Base-by-base conservation (phyloP, 2,329 filamentous ascomycete species). In the Xenoacremonium recifei region DNA sequence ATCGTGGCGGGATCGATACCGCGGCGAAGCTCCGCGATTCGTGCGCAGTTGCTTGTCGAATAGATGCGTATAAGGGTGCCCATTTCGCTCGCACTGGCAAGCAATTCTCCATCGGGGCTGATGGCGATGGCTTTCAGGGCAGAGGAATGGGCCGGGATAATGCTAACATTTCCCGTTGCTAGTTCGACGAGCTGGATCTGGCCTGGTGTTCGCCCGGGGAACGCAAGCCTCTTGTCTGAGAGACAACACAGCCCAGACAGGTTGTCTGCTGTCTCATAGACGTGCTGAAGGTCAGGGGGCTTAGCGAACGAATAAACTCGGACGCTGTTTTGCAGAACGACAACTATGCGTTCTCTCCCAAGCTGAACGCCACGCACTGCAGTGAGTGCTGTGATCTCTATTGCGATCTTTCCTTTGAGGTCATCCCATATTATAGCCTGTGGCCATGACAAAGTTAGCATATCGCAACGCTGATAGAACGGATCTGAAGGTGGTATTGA, bases 351-450 rank as follows among this genome's bases (percentile, higher is more conserved):
- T 38, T 83, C 82, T 49, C 83, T 81, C 17, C 84, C 85, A 18
- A 97, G 71, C 52, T 87, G 84, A 20, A 96, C 81, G 29, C 89
- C 87, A 13, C 90, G 80, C 18, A 97, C 82, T 2, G 87, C 81
- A 16, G 88, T 90, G 44, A 88, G 79, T 47, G 91, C 85, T 42
- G 92, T 85, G 55, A 97, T 87, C 49, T 91, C 85, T 12, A 88
- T 76, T 6, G 85, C 82, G 7, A 73, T 67, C 51, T 84, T 86
- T 48, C 85, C 82, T 52, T 87, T 87, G 47, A 81, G 76, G 57
- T 95, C 89, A 64, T 99, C 91, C 91, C 91, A 97, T 55, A 97
- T 87, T 51, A 95, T 83, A 36, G 91, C 77, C 80, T 85, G 43
- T 18, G 53, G 42, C 4, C n/a, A 0, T 21, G 25, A 41, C 13